These are phyloP conservation scores for Atractiella rhizophila DNA, from an alignment of 768 basidiomycete species.

Conservation along the genomic window DNA sequence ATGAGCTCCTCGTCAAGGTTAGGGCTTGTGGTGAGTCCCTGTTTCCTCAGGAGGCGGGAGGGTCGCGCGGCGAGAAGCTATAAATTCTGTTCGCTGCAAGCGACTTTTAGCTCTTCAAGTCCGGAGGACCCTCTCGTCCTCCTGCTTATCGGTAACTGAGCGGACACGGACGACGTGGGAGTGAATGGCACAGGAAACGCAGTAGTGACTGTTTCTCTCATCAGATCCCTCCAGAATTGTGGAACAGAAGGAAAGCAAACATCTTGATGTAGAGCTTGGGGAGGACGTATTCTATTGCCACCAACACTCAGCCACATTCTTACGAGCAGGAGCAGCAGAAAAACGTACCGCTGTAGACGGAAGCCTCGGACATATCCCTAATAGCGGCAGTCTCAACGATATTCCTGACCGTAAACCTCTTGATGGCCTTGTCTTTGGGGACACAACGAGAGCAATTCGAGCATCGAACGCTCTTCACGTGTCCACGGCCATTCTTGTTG, in stretches of 20 bases:
- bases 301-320: neutral
- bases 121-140: too few relatives aligned
- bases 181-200: slow-evolving; percentile 97
- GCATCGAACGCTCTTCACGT: slow-evolving; percentile 81
- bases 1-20: too few relatives aligned
- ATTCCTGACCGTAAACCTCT: slow-evolving; percentile 85
- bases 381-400: slow-evolving; percentile 97
- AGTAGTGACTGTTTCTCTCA: slow-evolving; percentile 42
- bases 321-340: neutral
- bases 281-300: slow-evolving; percentile 8
- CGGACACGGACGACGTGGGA: slow-evolving; percentile 98
- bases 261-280: slow-evolving; percentile 12
- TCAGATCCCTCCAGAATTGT: neutral
- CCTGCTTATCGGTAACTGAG: too few relatives aligned
- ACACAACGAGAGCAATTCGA: slow-evolving; percentile 95
- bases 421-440: slow-evolving; percentile 28
- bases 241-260: neutral
- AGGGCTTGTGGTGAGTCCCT: too few relatives aligned
- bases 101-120: too few relatives aligned
- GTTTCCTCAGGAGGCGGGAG: too few relatives aligned
- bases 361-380: slow-evolving; percentile 86
- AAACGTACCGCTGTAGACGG: slow-evolving; percentile 59
- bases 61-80: too few relatives aligned
- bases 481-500: slow-evolving; percentile 98
- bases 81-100: too few relatives aligned